Base-by-base conservation (phyloP, 129 eudicot genomes). In the Escallonia rubra region DNA sequence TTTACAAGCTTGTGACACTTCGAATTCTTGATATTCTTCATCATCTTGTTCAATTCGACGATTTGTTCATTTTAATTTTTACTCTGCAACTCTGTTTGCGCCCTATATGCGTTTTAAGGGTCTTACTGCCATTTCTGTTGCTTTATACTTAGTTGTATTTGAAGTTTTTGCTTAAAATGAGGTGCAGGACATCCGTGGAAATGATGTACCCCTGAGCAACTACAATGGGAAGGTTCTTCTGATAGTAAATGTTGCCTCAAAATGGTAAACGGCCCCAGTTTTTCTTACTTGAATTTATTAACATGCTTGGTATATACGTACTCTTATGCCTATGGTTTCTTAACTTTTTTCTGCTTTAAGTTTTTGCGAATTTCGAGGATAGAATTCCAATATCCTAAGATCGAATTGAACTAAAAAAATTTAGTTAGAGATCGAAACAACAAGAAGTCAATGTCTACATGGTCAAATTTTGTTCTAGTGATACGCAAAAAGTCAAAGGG, bases 201-300 rank as follows among this genome's bases (percentile, higher is more conserved):
- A 87, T 59, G 95, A 87, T 70, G 97, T 87, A 45, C 75, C 91
- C 7, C 81, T 90, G 79, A 78, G 89, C 87, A 80, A 81, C 63
- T 90, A 90, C 84, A 72, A 67, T 23, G 95, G 95, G 72, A 90
- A 90, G 80, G 89, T 87, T 75, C 80, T 90, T 70, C 79, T 90
- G 73, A 78, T 90, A 52, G 97, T 90, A 8, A 90, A 90, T 79
- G 97, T 90, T 66, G 97, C 97, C 73, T 90, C 97, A 7, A 82
- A 87, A 71, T 90, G 97, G 97, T 90, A 82, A 55, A 54, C 11
- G 34, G 34, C 34, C 34, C 34, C 1, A 23, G 34, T 23, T 23
- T 23, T 23, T 23, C 34, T 23, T 23, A 23, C 34, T 23, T 0
- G 34, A 23, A 23, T 23, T 23, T 23, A 23, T 23, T 23, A 23